Evolutionary conservation across 176 grass and related monocot genomes (phyloP), one percentile per base, ranked within the genome.

Genomic region (Oryza glaberrima): DNA sequence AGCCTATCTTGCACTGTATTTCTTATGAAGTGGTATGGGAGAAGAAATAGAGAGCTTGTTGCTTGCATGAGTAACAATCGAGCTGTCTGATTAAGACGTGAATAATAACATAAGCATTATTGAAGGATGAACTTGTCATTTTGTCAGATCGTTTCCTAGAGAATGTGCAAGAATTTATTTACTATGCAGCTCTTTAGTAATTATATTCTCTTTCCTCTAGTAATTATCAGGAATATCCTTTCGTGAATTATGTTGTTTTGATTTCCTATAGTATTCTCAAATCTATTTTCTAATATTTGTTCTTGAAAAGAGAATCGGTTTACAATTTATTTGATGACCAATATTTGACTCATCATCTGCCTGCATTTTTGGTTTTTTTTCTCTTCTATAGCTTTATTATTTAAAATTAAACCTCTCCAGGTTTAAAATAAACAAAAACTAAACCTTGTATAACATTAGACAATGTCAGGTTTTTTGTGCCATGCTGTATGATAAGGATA

Each of bases 191-290:
- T 20, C n/a, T 63, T 22, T 63, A 23, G 9, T 63, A 23, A 63
- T 20, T 58, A 23, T 63, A 63, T 22, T 63, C 9, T 23, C 58
- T 22, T 63, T 23, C 58, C 19, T 63, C n/a, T 63, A 63, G 9
- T 63, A 63, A 23, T 23, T 63, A 23, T 63, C 9, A 9, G 58
- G 2, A 60, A 58, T 58, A n/a, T 9, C 54, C 54, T 74, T 74
- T 49, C 22, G 11, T 79, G 15, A 81, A 47, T 81, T 44, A 66
- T 41, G n/a, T 52, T 65, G 36, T 52, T 38, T 72, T 35, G 1
- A 54, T 56, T 86, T 78, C 44, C 45, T 51, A 22, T 65, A 64
- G 36, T 60, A 68, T 19, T 73, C 65, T 60, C 15, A 6, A 82
- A 66, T 72, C 51, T 34, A 66, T 72, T 56, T 77, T 48, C 20